These are phyloP conservation scores for Paraphaeosphaeria sporulosa DNA, from an alignment of 2,329 filamentous ascomycete species.

Conservation along the genomic window DNA sequence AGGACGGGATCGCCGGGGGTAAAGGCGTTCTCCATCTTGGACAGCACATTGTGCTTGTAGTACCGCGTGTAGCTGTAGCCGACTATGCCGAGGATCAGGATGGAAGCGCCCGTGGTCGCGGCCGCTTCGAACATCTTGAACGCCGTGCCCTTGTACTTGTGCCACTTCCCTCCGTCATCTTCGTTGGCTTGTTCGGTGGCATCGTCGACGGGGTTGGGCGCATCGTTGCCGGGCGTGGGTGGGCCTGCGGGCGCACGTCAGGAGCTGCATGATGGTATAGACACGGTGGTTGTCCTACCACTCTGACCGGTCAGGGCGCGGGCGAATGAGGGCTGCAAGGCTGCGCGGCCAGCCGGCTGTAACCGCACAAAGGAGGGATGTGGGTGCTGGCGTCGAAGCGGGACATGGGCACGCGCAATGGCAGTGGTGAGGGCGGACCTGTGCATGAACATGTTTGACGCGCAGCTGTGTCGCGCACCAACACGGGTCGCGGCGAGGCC, in stretches of 20 bases:
- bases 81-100: slow-evolving; percentile 56
- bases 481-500: slow-evolving; percentile 27
- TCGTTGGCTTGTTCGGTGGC: slow-evolving; percentile 35
- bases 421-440: slow-evolving; percentile 27
- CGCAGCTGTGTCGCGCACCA: slow-evolving; percentile 31
- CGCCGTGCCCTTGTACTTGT: slow-evolving; percentile 49
- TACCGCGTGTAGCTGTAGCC: slow-evolving; percentile 58
- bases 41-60: slow-evolving; percentile 90
- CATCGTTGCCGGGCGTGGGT: slow-evolving; percentile 41
- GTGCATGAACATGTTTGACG: slow-evolving; percentile 42
- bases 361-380: slow-evolving; percentile 23
- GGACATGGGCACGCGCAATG: slow-evolving; percentile 27
- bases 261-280: slow-evolving; percentile 19
- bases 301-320: slow-evolving; percentile 45
- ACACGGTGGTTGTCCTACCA: slow-evolving; percentile 21
- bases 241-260: slow-evolving; percentile 15
- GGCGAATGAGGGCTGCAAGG: slow-evolving; percentile 20
- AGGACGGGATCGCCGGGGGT: slow-evolving; percentile 89
- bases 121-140: slow-evolving; percentile 63
- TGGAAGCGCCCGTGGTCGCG: slow-evolving; percentile 59
- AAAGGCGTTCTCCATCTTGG: slow-evolving; percentile 93
- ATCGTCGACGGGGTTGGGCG: slow-evolving; percentile 50
- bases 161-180: slow-evolving; percentile 24
- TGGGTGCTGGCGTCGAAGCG: slow-evolving; percentile 26
- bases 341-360: slow-evolving; percentile 36